Base-by-base conservation (phyloP, 805 yeast genomes). In the Candida oleophila region DNA sequence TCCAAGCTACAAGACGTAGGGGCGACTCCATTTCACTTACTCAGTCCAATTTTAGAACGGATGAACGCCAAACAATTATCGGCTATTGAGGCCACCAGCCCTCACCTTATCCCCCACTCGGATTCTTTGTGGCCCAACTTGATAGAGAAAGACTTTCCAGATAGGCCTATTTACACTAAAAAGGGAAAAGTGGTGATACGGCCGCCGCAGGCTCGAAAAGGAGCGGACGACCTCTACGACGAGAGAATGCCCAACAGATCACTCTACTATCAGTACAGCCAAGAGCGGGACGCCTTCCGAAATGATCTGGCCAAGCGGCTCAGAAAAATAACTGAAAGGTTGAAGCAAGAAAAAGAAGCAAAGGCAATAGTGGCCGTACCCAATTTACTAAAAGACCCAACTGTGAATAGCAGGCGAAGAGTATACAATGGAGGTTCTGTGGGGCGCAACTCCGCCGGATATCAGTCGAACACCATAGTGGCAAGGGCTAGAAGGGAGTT, bases 121-220 rank as follows among this genome's bases (percentile, higher is more conserved):
- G 82, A 78, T 49, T 64, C 61, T 4, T 51, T 79, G 30, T 80
- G 84, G 84, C 57, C 55, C 35, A 45, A 49, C n/a, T 57, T 80
- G 19, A 60, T 79, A 1, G 61, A 62, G 35, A 67, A 73, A 46
- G 83, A 78, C 54, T 80, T 80, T 50, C 69, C 76, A 2, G 71
- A 70, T 41, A 56, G 81, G 32, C 80, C 81, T 18, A 33, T 43
- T 7, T 28, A 37, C 35, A 19, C 21, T 37, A 33, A 32, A n/a
- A 25, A 11, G 30, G 9, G 30, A 25, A 5, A 5, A 25, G 30
- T 25, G 11, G 9, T 11, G 11, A 25, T 25, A 25, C 30, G 30
- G 30, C 30, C 30, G 30, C 11, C 30, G 22, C 36, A n/a, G n/a
- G 38, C 7, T 9, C 14, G 34, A 37, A 16, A 12, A 33, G 8